A percentile compares a stretch with the other conserved stretches of the same genome.
Conservation (phyloP, 208 protist species). For the Wallacemonas sp. region DNA sequence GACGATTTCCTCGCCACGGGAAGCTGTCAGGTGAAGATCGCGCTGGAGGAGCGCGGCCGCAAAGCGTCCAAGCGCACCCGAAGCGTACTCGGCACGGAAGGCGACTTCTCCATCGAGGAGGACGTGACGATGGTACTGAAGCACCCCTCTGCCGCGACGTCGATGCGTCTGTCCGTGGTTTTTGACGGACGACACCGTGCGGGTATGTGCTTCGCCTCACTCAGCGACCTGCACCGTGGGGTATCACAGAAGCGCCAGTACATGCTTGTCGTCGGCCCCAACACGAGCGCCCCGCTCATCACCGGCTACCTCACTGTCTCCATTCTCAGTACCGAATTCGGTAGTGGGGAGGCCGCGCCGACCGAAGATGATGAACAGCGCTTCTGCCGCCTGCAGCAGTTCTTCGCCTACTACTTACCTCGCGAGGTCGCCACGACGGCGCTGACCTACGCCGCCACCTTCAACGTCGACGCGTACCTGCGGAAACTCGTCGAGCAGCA, state of each 20-base stretch:
- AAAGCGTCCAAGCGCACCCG: conserved; percentile 35
- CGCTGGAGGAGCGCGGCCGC: conserved; percentile 23
- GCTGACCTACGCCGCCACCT: conserved; percentile 54
- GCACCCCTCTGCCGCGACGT: conserved; percentile 34
- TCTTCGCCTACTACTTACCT: conserved; percentile 73
- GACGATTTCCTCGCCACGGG: conserved; percentile 40
- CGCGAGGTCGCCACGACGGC: conserved; percentile 54
- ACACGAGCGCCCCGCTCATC: conserved; percentile 30
- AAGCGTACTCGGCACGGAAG: conserved; percentile 27
- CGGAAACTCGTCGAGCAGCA: conserved; percentile 52
- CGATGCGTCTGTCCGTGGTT: conserved; percentile 47
- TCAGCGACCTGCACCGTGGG: conserved; percentile 52
- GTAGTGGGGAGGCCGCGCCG: conserved; percentile 32
- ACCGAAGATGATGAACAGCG: conserved; percentile 31
- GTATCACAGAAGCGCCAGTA: conserved; percentile 54
- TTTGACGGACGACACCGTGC: conserved; percentile 32
- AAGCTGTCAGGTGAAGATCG: conserved; percentile 55
- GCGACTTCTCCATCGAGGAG: conserved; percentile 49
- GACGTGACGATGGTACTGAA: conserved; percentile 38
- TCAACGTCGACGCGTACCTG: conserved; percentile 69
- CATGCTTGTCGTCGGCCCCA: conserved; percentile 53
- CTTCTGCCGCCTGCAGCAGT: conserved; percentile 54
- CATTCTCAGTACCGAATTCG: conserved; percentile 50
- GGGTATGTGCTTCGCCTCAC: conserved; percentile 65
- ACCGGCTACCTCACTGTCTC: conserved; percentile 63